These are phyloP conservation scores for Lyophyllum atratum DNA, from an alignment of 768 basidiomycete species.

Conservation along the genomic window DNA sequence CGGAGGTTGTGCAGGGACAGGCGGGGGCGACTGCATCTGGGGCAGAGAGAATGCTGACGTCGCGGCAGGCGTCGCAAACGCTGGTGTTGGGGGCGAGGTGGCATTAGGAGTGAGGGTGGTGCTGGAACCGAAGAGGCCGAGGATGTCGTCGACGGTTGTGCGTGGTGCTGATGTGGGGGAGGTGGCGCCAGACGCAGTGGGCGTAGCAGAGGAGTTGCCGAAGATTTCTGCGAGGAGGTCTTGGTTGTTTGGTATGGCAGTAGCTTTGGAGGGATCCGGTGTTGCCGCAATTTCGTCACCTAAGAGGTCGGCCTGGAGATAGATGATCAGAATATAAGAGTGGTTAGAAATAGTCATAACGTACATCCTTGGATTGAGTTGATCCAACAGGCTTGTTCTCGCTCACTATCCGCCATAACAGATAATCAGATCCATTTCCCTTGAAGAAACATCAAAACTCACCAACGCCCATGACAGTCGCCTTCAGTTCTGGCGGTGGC, in stretches of 20 bases:
- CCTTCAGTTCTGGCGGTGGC: constrained; percentile 98
- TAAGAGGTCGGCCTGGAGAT: constrained; percentile 66
- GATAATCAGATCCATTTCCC: constrained; percentile 9
- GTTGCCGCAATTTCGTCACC: constrained; percentile 68
- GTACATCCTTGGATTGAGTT: constrained; percentile 75
- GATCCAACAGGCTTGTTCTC: constrained; percentile 97
- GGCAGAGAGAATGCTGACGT: constrained; percentile 38
- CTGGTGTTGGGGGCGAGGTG: constrained; percentile 20
- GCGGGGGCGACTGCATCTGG: constrained; percentile 38
- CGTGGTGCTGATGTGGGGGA: constrained; percentile 50
- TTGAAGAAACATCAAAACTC: constrained; percentile 22
- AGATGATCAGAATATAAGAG: constrained; percentile 16
- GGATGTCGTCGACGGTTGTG: constrained; percentile 83
- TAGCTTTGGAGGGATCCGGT: constrained; percentile 41
- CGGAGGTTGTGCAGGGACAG: constrained; percentile 32
- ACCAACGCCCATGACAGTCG: constrained; percentile 96
- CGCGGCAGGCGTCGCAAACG: constrained; percentile 15
- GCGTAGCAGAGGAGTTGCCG: constrained; percentile 50
- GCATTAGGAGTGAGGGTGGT: constrained; percentile 21
- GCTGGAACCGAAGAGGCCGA: constrained; percentile 76
- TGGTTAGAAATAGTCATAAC: constrained; percentile 17
- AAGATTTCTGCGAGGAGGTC: constrained; percentile 94
- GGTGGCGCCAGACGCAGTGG: constrained; percentile 36
- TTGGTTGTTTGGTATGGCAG: constrained; percentile 63
- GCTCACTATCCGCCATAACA: constrained; percentile 57